These are phyloP conservation scores for Micractinium sp. DNA, from an alignment of 139 green algal genomes.

Conservation along the genomic window DNA sequence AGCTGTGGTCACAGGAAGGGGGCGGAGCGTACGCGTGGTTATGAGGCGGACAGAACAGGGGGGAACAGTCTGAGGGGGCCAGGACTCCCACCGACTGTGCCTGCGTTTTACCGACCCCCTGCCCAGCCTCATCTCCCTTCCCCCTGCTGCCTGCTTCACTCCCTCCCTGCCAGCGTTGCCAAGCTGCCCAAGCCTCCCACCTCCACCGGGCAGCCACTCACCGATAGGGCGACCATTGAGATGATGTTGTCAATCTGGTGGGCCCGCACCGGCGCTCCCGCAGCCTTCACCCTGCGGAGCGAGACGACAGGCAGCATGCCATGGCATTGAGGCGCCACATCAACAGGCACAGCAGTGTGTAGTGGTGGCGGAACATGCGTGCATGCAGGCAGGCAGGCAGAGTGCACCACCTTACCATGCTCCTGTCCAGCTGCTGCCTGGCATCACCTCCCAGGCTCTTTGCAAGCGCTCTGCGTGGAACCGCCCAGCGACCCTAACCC, in stretches of 20 bases:
- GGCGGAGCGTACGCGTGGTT: not conserved
- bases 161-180: not conserved
- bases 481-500: not conserved
- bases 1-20: not conserved
- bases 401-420: not conserved
- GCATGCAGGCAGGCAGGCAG: too few species aligned
- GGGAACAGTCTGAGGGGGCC: not conserved
- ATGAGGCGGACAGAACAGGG: not conserved
- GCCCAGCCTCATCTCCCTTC: not conserved
- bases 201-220: not conserved
- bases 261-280: not conserved
- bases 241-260: conserved; percentile 1
- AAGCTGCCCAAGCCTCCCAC: not conserved
- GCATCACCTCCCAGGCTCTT: not conserved
- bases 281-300: not conserved
- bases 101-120: too few species aligned
- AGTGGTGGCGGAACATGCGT: too few species aligned
- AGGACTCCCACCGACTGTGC: not conserved
- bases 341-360: too few species aligned
- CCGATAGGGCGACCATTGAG: not conserved
- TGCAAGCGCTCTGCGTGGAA: not conserved
- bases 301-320: too few species aligned
- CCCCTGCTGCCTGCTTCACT: not conserved
- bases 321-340: too few species aligned
- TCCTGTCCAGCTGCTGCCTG: not conserved